Conservation (phyloP, 225 moss, liverwort and hornwort species). For the Polytrichum commune region DNA sequence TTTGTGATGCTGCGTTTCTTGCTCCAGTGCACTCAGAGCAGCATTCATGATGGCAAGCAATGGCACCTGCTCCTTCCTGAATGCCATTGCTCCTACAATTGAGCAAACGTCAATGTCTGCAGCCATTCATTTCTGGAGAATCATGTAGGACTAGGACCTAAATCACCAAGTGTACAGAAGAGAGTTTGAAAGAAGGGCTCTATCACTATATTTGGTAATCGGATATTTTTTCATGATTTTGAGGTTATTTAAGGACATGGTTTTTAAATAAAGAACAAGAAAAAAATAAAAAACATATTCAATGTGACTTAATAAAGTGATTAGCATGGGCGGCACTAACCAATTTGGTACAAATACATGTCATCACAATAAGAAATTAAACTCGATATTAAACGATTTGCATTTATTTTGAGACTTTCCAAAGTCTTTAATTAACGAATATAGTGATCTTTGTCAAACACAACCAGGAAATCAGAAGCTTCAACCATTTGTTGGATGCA, state of each 20-base stretch:
- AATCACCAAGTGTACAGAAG: slow-evolving; percentile 51
- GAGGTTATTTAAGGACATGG: no score
- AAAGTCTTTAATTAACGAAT: no score
- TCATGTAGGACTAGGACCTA: slow-evolving; percentile 2
- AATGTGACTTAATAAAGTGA: no score
- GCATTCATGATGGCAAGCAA: slow-evolving; percentile 61
- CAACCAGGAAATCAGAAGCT: slow-evolving; percentile 48
- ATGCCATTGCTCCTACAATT: slow-evolving; percentile 16
- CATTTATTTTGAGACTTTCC: no score
- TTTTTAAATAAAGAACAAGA: no score
- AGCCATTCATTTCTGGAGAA: slow-evolving; percentile 6
- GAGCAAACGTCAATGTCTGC: not conserved
- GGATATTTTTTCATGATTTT: no score
- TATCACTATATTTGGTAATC: no score
- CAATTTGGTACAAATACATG: no score
- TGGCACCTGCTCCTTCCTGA: slow-evolving; percentile 58
- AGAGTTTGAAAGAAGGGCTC: slow-evolving; percentile 45
- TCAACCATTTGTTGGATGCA: slow-evolving; percentile 65
- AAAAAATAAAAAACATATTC: no score
- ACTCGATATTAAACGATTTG: no score
- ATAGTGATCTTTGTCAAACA: slow-evolving; percentile 48
- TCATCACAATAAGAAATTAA: no score
- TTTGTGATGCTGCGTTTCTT: slow-evolving; percentile 14
- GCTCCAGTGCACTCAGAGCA: slow-evolving; percentile 29
- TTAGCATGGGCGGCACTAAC: no score